These are phyloP conservation scores for Periconia macrospinosa DNA, from an alignment of 2,329 filamentous ascomycete genomes.

Conservation along the genomic window DNA sequence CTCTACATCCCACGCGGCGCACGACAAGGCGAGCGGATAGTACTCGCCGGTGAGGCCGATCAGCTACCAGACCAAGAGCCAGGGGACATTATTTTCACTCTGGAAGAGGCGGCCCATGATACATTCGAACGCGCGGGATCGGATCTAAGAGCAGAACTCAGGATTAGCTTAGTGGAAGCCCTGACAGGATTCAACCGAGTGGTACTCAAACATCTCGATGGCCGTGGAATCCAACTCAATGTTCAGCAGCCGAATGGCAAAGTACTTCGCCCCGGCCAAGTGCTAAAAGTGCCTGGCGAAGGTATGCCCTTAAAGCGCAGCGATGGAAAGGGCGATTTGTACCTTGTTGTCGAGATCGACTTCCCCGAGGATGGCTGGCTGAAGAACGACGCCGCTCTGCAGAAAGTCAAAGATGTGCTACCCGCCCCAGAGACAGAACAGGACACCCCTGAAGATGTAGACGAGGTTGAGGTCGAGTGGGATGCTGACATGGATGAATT, in stretches of 20 bases:
- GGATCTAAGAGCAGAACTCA: constrained; percentile 80
- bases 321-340: constrained; percentile 83
- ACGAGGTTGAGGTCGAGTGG: constrained; percentile 79
- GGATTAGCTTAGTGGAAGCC: constrained; percentile 80
- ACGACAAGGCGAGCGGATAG: constrained; percentile 80
- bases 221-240: constrained; percentile 80
- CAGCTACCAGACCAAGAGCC: constrained; percentile 86
- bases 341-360: constrained; percentile 79
- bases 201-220: constrained; percentile 89
- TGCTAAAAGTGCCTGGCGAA: constrained; percentile 83
- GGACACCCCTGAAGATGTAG: constrained; percentile 68
- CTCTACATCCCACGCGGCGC: constrained; percentile 90
- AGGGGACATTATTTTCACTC: constrained; percentile 88
- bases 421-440: constrained; percentile 61
- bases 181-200: constrained; percentile 87
- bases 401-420: constrained; percentile 73
- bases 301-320: constrained; percentile 93
- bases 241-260: constrained; percentile 73
- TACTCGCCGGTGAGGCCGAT: constrained; percentile 90
- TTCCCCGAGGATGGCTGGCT: constrained; percentile 91
- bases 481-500: constrained; percentile 84
- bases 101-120: constrained; percentile 80
- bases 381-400: constrained; percentile 66
- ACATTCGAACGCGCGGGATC: constrained; percentile 80
- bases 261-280: constrained; percentile 78